Evolutionary conservation across 176 grass and related monocot species (phyloP), one percentile per base, ranked within the genome.

Genomic region (Musa troglodytarum): DNA sequence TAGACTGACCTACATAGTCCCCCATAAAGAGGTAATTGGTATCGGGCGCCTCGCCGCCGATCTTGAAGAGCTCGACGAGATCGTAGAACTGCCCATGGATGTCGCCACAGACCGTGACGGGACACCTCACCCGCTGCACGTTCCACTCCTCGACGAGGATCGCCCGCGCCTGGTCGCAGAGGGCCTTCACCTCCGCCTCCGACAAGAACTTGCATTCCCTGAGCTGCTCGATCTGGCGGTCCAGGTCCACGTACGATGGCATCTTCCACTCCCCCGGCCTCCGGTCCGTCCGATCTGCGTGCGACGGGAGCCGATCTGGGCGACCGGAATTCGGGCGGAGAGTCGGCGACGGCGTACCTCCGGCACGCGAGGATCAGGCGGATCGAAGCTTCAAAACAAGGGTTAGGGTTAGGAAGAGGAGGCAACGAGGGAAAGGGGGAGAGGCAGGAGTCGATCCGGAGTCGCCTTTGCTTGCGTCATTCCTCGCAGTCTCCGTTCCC

Each of bases 1-100:
- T 72, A 24, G 49, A 71, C 85, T 54, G 23, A 96, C 93, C 93
- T 16, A 96, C 93, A 69, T 96, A 96, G 82, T 96, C 93, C 34
- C 93, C 93, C 93, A 96, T 96, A 74, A 96, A 96, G 74, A 96
- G 93, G 69, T 96, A 96, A 85, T 96, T 96, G 50, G 93, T 96
- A 65, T 96, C 93, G 17, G 93, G 93, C 43, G 89, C 86, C 54
- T 96, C 93, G 26, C 93, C 93, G 53, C 93, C 93, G 81, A 96
- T 96, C 81, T 83, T 84, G 82, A 96, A 96, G 76, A 96, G 85
- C 93, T 96, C 93, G 81, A 96, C 86, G 78, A 96, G 93, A 88
- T 96, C 93, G 76, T 96, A 87, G 82, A 96, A 92, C 87, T 96
- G 93, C 10, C 93, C 93, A 77, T 96, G 93, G 78, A 96, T 92